Conservation (phyloP, 805 yeast genomes). For the Barnettozyma salicaria region DNA sequence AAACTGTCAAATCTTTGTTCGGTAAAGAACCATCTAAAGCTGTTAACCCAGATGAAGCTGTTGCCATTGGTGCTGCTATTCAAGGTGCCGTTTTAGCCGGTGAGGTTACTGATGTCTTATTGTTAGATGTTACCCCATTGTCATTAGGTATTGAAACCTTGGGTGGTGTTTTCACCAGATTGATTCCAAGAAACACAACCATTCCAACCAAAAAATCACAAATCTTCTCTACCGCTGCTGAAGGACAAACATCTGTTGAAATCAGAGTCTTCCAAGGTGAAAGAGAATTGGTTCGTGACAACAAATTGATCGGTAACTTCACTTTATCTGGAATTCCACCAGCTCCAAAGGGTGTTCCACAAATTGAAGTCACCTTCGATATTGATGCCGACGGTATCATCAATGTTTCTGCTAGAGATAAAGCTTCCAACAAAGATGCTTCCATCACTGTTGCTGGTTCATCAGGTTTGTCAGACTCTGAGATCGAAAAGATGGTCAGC, state of each 20-base stretch:
- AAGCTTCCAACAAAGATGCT: conserved; percentile 75
- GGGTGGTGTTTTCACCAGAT: conserved; percentile 98
- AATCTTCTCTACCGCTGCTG: conserved; percentile 84
- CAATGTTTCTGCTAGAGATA: conserved; percentile 79
- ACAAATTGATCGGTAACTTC: conserved; percentile 73
- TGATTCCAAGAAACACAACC: conserved; percentile 98
- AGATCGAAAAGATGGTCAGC: conserved; percentile 52
- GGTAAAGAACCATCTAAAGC: conserved; percentile 63
- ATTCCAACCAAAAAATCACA: conserved; percentile 99
- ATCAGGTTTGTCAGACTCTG: conserved; percentile 56
- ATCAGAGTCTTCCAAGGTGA: conserved; percentile 80
- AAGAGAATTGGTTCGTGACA: conserved; percentile 70
- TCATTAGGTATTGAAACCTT: conserved; percentile 99
- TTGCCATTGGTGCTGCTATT: conserved; percentile 84
- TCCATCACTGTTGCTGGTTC: conserved; percentile 60
- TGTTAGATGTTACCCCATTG: conserved; percentile 89
- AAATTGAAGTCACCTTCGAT: conserved; percentile 69
- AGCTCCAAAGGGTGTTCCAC: conserved; percentile 77
- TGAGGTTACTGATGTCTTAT: conserved; percentile 71
- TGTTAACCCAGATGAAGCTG: conserved; percentile 86
- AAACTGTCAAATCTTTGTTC: conserved; percentile 55
- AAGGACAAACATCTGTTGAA: conserved; percentile 79
- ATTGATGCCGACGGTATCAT: conserved; percentile 80
- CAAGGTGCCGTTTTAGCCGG: conserved; percentile 86
- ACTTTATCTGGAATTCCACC: conserved; percentile 68